These are phyloP conservation scores for Tetradesmus obliquus DNA, from an alignment of 139 green algal species.

Conservation along the genomic window DNA sequence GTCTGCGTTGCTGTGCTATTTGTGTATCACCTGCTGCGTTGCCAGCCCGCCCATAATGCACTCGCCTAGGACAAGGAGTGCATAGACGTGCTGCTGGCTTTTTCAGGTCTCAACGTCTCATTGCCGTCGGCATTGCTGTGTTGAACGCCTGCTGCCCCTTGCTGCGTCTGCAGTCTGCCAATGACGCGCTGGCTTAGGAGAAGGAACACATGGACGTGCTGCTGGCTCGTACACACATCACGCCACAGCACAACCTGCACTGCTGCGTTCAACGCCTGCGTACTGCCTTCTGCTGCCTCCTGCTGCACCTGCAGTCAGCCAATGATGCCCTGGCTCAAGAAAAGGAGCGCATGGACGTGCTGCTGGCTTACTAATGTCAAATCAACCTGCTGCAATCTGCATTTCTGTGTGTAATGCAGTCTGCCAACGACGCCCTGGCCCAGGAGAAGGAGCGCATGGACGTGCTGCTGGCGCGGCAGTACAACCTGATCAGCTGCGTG, in stretches of 20 bases:
- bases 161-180: constrained; percentile 5
- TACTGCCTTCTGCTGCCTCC: background rate
- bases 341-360: constrained; percentile 57
- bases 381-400: background rate
- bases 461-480: constrained; percentile 54
- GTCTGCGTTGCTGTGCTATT: too few species aligned
- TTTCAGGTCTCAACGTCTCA: background rate
- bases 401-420: background rate
- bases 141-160: background rate
- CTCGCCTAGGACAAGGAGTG: constrained; percentile 54
- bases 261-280: background rate
- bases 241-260: background rate
- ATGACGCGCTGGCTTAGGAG: constrained; percentile 35
- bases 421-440: constrained; percentile 13
- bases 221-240: background rate
- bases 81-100: constrained; percentile 52
- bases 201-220: constrained; percentile 58
- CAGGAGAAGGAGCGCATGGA: constrained; percentile 59
- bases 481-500: constrained; percentile 59
- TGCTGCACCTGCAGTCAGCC: background rate
- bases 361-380: constrained; percentile 24
- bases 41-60: background rate
- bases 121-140: background rate
- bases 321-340: constrained; percentile 38
- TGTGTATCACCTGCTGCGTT: background rate